Evolutionary conservation across 2,329 filamentous ascomycete species (phyloP).

Genomic region (Capronia coronata): DNA sequence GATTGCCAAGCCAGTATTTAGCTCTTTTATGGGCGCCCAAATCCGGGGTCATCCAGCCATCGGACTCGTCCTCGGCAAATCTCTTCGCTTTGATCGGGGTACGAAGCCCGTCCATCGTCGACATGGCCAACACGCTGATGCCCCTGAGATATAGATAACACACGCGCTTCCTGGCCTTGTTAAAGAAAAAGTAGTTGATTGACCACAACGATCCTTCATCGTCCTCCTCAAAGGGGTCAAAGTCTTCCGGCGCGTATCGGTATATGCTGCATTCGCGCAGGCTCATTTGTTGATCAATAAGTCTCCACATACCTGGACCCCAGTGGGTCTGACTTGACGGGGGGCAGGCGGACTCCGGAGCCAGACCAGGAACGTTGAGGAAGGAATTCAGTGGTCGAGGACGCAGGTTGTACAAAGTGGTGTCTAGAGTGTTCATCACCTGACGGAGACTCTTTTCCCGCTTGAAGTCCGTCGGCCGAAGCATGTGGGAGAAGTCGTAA

Average conservation of each 20-base stretch:
- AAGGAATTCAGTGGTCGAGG: conserved; percentile 48
- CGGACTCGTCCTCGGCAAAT: conserved; percentile 39
- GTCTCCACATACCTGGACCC: conserved; percentile 85
- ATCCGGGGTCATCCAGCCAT: conserved; percentile 46
- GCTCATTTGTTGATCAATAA: conserved; percentile 91
- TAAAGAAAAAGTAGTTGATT: conserved; percentile 96
- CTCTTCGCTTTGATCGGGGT: conserved; percentile 42
- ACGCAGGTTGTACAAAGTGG: conserved; percentile 76
- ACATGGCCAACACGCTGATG: conserved; percentile 63
- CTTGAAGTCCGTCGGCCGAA: conserved; percentile 84
- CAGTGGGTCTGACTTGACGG: conserved; percentile 52
- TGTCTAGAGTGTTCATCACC: conserved; percentile 83
- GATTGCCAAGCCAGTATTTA: conserved; percentile 78
- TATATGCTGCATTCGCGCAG: conserved; percentile 84
- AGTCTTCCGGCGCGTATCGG: conserved; percentile 75
- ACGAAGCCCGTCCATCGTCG: conserved; percentile 50
- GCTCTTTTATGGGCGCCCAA: conserved; percentile 70
- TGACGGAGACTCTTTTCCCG: conserved; percentile 71
- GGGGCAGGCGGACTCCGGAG: conserved; percentile 38
- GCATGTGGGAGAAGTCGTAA: conserved; percentile 92
- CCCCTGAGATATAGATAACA: conserved; percentile 89
- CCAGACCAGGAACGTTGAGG: conserved; percentile 25
- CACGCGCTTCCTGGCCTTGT: conserved; percentile 82
- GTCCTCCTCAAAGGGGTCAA: conserved; percentile 81
- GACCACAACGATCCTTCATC: conserved; percentile 94